Evolutionary conservation across 768 basidiomycete species (phyloP).

Genomic region (Clitopilus hobsonii): DNA sequence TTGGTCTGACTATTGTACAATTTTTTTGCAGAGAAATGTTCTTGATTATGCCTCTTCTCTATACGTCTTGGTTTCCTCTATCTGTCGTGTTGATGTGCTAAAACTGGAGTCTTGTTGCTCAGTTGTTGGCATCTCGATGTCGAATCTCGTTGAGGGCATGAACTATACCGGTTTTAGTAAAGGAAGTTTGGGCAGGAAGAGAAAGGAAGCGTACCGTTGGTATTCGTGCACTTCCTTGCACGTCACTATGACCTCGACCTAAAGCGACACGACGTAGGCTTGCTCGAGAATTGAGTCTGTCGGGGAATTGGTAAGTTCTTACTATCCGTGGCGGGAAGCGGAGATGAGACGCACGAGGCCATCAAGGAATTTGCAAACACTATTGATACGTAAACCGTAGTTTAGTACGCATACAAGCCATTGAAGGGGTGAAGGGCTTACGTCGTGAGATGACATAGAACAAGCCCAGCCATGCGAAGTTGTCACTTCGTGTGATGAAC

Average conservation of each 20-base stretch:
- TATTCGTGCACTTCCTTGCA: not conserved
- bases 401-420: not conserved
- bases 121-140: slow-evolving; percentile 1
- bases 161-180: not conserved
- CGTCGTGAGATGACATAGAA: slow-evolving; percentile 10
- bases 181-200: not conserved
- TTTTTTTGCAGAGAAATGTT: no score
- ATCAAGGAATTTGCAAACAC: slow-evolving; percentile 11
- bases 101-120: no score
- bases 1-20: no score
- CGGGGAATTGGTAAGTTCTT: not conserved
- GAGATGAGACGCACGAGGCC: slow-evolving; percentile 9
- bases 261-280: not conserved
- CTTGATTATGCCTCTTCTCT: not conserved
- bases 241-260: not conserved
- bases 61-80: not conserved
- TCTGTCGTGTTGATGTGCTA: not conserved
- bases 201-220: not conserved
- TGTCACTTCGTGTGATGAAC: slow-evolving; percentile 2
- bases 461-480: slow-evolving; percentile 9
- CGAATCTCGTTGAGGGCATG: not conserved
- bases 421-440: not conserved
- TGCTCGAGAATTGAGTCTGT: slow-evolving; percentile 5
- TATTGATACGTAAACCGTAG: no score
- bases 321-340: not conserved